Evolutionary conservation across 2,329 filamentous ascomycete genomes (phyloP).

Genomic region (Hypomyces rosellus): DNA sequence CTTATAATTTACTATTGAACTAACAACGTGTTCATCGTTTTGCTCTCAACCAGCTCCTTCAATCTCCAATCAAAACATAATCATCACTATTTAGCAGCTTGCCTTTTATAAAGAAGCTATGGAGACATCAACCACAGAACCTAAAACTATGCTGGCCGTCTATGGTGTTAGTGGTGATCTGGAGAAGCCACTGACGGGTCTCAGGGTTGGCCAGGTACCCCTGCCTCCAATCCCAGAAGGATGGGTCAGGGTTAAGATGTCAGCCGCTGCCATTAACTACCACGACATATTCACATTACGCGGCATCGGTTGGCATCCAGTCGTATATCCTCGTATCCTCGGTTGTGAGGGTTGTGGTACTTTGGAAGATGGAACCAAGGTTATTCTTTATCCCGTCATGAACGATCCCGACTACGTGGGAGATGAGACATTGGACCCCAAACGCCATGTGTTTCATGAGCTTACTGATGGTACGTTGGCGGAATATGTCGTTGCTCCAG

Average conservation of each 20-base stretch:
- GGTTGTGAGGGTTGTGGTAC: conserved; percentile 6
- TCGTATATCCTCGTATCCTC: not conserved
- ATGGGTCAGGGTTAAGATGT: conserved; percentile 2
- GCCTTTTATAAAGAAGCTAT: not conserved
- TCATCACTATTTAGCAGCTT: too few species aligned
- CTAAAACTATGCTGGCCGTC: conserved; percentile 4
- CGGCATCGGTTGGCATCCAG: not conserved
- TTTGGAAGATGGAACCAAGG: conserved; percentile 3
- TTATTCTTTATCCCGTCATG: conserved; percentile 6
- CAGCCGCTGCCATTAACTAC: not conserved
- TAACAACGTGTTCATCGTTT: too few species aligned
- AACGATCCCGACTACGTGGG: not conserved
- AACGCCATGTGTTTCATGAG: conserved; percentile 2
- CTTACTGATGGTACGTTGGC: conserved; percentile 4
- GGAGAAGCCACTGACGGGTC: not conserved
- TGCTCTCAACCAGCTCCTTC: too few species aligned
- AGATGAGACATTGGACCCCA: conserved; percentile 2
- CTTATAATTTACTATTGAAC: too few species aligned
- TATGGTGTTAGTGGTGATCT: conserved; percentile 2
- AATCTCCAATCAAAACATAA: too few species aligned
- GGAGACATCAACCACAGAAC: not conserved
- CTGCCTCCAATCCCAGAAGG: conserved; percentile 1
- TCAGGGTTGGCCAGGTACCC: conserved; percentile 2
- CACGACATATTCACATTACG: conserved; percentile 4
- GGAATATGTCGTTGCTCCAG: conserved; percentile 3